A percentile compares a stretch with the other conserved stretches of the same genome.
These are phyloP conservation scores for Hypoxylon intermedium DNA, from an alignment of 495 filamentous ascomycete species.

Conservation along the genomic window DNA sequence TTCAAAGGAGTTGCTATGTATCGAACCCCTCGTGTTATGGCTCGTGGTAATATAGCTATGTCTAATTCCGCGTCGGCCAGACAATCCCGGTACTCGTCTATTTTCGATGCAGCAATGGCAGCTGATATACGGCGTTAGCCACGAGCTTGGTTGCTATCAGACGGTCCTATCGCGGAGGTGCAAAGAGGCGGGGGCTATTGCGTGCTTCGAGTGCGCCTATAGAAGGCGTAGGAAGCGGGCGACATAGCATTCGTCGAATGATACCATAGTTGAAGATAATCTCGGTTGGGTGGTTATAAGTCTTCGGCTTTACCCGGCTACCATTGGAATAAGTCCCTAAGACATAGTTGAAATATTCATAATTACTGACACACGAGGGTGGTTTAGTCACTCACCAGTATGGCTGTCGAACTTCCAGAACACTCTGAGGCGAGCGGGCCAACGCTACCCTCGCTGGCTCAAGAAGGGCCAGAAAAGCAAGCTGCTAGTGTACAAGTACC, in stretches of 20 bases:
- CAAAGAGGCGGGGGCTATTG: constrained; percentile 40
- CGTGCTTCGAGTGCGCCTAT: constrained; percentile 30
- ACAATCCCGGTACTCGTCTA: constrained; percentile 4
- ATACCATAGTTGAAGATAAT: constrained; percentile 28
- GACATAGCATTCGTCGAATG: constrained; percentile 16
- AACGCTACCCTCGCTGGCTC: background rate
- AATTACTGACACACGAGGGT: constrained; percentile 2
- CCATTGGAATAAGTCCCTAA: background rate
- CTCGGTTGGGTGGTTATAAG: constrained; percentile 26
- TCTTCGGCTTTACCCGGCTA: constrained; percentile 6
- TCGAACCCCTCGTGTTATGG: too few species aligned
- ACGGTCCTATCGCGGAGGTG: constrained; percentile 38
- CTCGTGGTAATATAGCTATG: too few species aligned
- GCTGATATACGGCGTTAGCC: constrained; percentile 14
- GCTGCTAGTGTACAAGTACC: constrained; percentile 23
- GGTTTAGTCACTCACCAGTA: constrained; percentile 2
- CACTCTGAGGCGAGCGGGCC: constrained; percentile 12
- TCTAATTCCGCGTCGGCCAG: background rate
- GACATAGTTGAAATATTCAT: background rate
- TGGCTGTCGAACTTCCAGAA: constrained; percentile 19
- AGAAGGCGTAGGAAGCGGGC: constrained; percentile 27
- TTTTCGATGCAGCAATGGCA: constrained; percentile 8
- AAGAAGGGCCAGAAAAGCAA: background rate
- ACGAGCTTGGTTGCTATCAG: constrained; percentile 18
- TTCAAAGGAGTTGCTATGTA: too few species aligned